These are phyloP conservation scores for Ilyonectria robusta DNA, from an alignment of 2,329 filamentous ascomycete species.

Conservation along the genomic window DNA sequence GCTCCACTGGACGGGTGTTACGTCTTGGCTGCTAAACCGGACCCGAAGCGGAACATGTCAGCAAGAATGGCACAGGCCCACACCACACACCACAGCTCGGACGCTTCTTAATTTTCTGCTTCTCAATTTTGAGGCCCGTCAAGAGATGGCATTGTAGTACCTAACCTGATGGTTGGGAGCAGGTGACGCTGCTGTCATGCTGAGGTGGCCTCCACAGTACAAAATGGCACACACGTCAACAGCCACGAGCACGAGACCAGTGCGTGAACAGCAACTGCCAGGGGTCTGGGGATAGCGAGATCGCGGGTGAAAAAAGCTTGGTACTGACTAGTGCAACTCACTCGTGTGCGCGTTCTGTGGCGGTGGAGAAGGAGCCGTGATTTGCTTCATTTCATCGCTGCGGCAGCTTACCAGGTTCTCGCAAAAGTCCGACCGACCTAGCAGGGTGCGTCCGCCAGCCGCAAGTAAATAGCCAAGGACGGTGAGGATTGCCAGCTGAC, in stretches of 20 bases:
- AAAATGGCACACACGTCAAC: background rate
- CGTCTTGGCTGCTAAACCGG: background rate
- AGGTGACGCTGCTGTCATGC: background rate
- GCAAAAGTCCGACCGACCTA: background rate
- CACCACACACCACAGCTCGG: background rate
- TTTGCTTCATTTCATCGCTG: constrained; percentile 2
- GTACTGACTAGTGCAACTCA: constrained; percentile 40
- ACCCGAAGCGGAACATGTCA: background rate
- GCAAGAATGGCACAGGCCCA: background rate
- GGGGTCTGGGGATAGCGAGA: constrained; percentile 24
- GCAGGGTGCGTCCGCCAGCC: background rate
- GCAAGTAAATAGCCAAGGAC: background rate
- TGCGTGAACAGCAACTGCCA: background rate
- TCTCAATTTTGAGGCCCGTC: background rate
- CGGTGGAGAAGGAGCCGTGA: constrained; percentile 28
- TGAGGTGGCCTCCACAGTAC: background rate
- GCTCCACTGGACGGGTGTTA: background rate
- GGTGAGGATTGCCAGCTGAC: background rate
- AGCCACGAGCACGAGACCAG: background rate
- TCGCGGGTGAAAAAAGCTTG: constrained; percentile 41
- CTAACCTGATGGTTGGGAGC: background rate
- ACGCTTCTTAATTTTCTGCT: background rate
- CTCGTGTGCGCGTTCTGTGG: constrained; percentile 21
- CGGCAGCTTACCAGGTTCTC: background rate
- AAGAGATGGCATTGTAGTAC: background rate